These are phyloP conservation scores for Trichoderma sp. DNA, from an alignment of 2,329 filamentous ascomycete species.

Conservation along the genomic window DNA sequence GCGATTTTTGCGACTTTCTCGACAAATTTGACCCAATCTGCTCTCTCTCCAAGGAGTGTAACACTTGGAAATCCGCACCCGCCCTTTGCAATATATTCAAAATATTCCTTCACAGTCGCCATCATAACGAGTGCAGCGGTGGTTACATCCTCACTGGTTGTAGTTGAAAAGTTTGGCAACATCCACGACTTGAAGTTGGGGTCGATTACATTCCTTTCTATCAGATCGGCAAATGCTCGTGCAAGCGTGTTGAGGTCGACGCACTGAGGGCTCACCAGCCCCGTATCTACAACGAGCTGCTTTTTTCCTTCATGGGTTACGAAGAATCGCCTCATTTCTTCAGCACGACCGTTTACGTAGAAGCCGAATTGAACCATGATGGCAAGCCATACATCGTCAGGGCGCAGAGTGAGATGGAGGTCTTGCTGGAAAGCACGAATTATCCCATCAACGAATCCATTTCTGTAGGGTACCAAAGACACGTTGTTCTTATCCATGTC, in stretches of 20 bases:
- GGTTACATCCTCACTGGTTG: too few species aligned
- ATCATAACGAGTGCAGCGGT: too few species aligned
- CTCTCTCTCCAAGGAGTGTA: not conserved
- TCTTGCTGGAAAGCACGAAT: constrained; percentile 22
- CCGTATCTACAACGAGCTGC: not conserved
- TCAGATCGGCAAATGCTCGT: too few species aligned
- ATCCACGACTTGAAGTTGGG: too few species aligned
- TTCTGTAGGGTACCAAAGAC: not conserved
- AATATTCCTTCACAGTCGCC: too few species aligned
- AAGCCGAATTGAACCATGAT: constrained; percentile 30
- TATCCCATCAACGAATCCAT: not conserved
- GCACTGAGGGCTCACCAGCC: not conserved
- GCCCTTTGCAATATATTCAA: not conserved
- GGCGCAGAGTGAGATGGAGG: constrained; percentile 26
- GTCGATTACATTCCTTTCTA: too few species aligned
- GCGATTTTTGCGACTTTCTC: not conserved
- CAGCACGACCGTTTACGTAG: constrained; percentile 23
- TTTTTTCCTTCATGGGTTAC: constrained; percentile 19
- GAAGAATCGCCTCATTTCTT: constrained; percentile 21
- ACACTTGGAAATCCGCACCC: constrained; percentile 21
- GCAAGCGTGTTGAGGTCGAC: not conserved
- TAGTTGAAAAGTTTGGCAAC: too few species aligned
- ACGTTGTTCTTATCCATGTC: not conserved
- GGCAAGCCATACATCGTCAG: constrained; percentile 33
- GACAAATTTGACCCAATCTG: constrained; percentile 23